These are phyloP conservation scores for Candida adriatica DNA, from an alignment of 805 yeast genomes.

Conservation along the genomic window DNA sequence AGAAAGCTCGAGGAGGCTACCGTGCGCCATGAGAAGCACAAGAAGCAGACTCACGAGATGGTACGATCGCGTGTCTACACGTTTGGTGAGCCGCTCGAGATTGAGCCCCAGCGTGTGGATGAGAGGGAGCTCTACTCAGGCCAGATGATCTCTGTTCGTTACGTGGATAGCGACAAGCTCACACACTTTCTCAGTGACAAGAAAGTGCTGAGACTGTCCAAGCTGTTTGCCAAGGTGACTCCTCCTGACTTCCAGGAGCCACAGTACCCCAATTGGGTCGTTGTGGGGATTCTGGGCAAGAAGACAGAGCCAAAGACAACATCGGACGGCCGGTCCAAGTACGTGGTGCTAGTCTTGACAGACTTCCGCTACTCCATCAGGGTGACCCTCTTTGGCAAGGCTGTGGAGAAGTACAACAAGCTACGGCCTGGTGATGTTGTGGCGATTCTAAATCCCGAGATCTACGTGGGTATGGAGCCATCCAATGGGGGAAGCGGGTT, in stretches of 20 bases:
- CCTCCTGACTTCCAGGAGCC: constrained; percentile 73
- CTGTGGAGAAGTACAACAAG: constrained; percentile 68
- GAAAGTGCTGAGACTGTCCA: constrained; percentile 50
- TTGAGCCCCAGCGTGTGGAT: constrained; percentile 27
- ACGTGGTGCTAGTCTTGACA: constrained; percentile 55
- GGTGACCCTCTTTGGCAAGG: constrained; percentile 57
- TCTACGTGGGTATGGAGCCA: constrained; percentile 30
- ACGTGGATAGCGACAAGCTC: constrained; percentile 33
- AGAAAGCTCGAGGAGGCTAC: constrained; percentile 24
- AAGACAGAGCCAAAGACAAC: constrained; percentile 51
- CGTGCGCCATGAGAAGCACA: constrained; percentile 19
- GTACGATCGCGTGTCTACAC: constrained; percentile 32
- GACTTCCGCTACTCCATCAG: constrained; percentile 58
- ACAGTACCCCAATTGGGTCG: constrained; percentile 67
- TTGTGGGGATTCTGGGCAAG: constrained; percentile 57
- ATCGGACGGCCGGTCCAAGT: constrained; percentile 37
- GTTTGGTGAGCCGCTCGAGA: constrained; percentile 26
- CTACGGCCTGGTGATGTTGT: constrained; percentile 67
- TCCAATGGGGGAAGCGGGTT: constrained; percentile 2
- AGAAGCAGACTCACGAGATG: no score
- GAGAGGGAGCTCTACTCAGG: constrained; percentile 44
- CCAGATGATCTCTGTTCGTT: constrained; percentile 37
- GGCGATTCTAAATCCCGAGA: constrained; percentile 67
- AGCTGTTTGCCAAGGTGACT: constrained; percentile 53
- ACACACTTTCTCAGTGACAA: constrained; percentile 36